Conservation (phyloP, 1,284 basidiomycete species). For the Ganoderma lingzhi region DNA sequence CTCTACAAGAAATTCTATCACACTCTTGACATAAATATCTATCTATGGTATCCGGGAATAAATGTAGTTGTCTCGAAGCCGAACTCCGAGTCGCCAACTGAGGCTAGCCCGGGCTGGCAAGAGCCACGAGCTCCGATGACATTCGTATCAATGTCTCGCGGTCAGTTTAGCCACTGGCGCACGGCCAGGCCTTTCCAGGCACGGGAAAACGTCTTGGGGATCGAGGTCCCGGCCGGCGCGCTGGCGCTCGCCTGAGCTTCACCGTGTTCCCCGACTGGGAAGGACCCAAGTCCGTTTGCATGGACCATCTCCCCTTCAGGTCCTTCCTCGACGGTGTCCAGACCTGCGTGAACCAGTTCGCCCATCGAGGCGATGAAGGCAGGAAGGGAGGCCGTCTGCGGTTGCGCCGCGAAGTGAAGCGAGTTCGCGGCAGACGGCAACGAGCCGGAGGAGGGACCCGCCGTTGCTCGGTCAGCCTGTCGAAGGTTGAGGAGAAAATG, state of each 20-base stretch:
- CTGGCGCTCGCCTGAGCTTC: background rate
- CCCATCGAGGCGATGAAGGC: slow-evolving; percentile 1
- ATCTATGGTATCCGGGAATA: no score
- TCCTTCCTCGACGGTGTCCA: background rate
- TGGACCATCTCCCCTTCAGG: background rate
- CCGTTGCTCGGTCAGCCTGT: background rate
- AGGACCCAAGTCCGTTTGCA: background rate
- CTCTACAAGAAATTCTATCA: no score
- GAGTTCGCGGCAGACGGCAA: background rate
- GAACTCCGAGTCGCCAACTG: no score
- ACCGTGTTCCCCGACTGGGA: background rate
- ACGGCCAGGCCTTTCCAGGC: no score
- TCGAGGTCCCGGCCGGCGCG: no score
- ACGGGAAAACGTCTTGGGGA: no score
- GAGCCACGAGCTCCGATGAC: no score
- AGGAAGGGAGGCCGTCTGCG: background rate
- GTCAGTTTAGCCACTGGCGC: no score
- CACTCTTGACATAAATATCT: no score
- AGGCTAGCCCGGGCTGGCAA: no score
- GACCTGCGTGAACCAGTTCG: background rate
- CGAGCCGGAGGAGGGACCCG: background rate
- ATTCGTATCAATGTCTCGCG: no score
- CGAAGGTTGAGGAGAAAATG: background rate
- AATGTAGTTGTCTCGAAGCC: no score
- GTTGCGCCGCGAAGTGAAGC: background rate